Evolutionary conservation across 352 stramenopile genomes (phyloP).

Genomic region (Globisporangium heterothallicum): DNA sequence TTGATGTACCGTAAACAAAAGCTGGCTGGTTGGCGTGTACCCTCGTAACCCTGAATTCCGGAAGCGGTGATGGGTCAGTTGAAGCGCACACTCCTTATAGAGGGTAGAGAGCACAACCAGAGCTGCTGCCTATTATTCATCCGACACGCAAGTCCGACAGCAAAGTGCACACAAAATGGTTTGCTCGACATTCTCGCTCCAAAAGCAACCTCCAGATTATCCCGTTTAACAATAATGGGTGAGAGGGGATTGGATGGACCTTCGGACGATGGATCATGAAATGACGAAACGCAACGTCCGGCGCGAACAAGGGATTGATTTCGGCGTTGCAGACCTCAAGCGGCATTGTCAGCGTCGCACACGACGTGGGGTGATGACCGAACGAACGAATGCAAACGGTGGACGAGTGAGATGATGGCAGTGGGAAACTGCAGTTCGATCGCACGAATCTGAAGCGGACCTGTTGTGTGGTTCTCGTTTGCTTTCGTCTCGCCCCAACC

Average conservation of each 20-base stretch:
- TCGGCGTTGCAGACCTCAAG: too few species aligned
- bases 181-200: background rate
- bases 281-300: constrained; percentile 1
- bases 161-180: background rate
- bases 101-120: too few species aligned
- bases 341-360: too few species aligned
- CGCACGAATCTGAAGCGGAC: background rate
- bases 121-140: too few species aligned
- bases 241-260: background rate
- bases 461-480: background rate
- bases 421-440: background rate
- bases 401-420: background rate
- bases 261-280: background rate
- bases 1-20: background rate
- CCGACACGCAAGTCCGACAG: background rate
- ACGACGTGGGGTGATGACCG: background rate
- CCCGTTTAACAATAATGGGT: background rate
- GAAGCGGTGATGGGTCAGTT: too few species aligned
- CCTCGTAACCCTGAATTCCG: background rate
- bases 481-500: background rate
- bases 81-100: too few species aligned
- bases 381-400: background rate
- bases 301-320: too few species aligned
- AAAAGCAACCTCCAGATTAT: background rate
- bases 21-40: background rate